Evolutionary conservation across 1,139 yeast species (phyloP), one percentile per base, ranked within the genome.

Genomic region (Nadsonia starkeyi-henricii): DNA sequence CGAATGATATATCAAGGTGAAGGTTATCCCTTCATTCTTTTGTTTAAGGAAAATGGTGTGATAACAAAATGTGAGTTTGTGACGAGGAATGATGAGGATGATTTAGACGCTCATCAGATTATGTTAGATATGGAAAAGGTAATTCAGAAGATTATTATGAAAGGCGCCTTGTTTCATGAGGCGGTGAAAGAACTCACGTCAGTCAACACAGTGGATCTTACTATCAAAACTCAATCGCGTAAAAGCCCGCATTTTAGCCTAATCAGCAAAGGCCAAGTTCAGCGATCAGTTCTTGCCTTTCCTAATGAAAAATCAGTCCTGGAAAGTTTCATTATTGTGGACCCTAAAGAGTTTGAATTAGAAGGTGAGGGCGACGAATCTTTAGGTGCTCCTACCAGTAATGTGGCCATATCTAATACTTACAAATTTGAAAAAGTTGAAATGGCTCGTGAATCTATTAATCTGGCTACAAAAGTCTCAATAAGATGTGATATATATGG

Each of bases 1-100:
- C 48, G 58, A 1, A 54, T 77, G 43, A 64, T 71, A 3, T 77
- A 75, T 54, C 63, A 68, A 45, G 74, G 85, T 0, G 70, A 70
- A 15, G 93, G 93, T 0, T 59, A 70, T 5, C 89, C 93, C 0
- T 75, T 86, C 50, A 70, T 78, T 1, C 63, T 85, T 20, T 81
- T 79, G 23, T 84, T 85, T 62, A 88, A 82, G 57, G 94, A 85
- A 60, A 72, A 75, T 1, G 50, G 54, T 17, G 77, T 85, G 55
- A 75, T 80, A 42, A 94, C 86, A 56, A 71, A 77, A 50, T 79
- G 86, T 53, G 89, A 83, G 56, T 76, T 85, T 53, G 66, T 74
- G 2, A 85, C 95, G 0, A 54, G 54, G 23, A 58, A 57, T 39
- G 54, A 52, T 3, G 57, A 56, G 20, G 51, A 48, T 26, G 51